Conservation (phyloP, 176 grass and related monocot species). For the Rhynchospora tenuis region DNA sequence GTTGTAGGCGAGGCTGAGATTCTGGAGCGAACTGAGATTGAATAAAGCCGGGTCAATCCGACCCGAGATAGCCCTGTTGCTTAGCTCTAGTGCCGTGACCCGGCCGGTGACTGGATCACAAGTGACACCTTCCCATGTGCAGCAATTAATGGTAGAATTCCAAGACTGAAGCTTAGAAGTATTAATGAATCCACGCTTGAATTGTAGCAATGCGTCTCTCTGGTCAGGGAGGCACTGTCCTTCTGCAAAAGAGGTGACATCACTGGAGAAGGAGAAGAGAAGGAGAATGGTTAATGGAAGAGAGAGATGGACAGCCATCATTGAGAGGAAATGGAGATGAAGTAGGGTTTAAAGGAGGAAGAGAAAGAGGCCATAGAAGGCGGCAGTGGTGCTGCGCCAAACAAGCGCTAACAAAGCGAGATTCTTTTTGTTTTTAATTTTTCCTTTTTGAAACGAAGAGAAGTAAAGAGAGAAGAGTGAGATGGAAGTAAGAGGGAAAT, state of each 20-base stretch:
- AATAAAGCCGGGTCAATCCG: slow-evolving; percentile 21
- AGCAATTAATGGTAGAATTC: slow-evolving; percentile 31
- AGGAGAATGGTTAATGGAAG: background rate
- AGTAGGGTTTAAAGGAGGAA: background rate
- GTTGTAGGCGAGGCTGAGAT: slow-evolving; percentile 35
- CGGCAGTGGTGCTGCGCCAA: too few relatives aligned
- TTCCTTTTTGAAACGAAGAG: too few relatives aligned
- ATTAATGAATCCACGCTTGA: slow-evolving; percentile 37
- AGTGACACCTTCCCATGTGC: slow-evolving; percentile 33
- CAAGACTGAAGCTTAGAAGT: slow-evolving; percentile 17
- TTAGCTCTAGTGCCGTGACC: slow-evolving; percentile 35
- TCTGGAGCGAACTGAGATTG: slow-evolving; percentile 27
- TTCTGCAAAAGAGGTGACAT: background rate
- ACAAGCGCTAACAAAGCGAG: too few relatives aligned
- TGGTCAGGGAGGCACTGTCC: slow-evolving; percentile 33
- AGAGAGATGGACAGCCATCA: background rate
- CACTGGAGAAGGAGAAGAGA: background rate
- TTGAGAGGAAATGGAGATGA: background rate
- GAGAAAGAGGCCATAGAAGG: background rate
- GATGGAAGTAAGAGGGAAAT: background rate
- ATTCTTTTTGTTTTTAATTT: too few relatives aligned
- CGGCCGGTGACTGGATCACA: slow-evolving; percentile 18
- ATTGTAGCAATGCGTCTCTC: slow-evolving; percentile 15
- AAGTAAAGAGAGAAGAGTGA: background rate
- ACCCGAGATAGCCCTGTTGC: slow-evolving; percentile 3